A percentile compares a stretch with the other conserved stretches of the same genome.
Conservation (phyloP, 306 rosid genomes). For the Dalbergia cochinchinensis region DNA sequence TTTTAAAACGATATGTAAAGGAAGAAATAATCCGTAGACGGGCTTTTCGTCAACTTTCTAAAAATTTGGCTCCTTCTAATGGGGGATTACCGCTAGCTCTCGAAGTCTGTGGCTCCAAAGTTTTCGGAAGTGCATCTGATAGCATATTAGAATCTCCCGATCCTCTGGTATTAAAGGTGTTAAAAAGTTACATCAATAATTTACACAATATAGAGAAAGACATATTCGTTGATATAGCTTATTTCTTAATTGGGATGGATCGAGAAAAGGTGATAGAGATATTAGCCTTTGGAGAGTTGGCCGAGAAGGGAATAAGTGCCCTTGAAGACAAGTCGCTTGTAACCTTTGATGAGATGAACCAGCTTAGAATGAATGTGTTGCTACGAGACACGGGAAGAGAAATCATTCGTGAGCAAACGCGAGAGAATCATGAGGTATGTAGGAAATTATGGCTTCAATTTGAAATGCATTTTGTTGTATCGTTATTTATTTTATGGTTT, state of each 20-base stretch:
- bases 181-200: not conserved
- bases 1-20: too few relatives aligned
- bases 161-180: not conserved
- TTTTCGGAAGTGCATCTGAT: too few relatives aligned
- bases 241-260: not conserved
- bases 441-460: too few relatives aligned
- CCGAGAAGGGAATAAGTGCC: not conserved
- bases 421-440: too few relatives aligned
- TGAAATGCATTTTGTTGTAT: too few relatives aligned
- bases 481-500: too few relatives aligned
- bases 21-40: too few relatives aligned
- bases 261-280: not conserved
- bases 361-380: constrained; percentile 10
- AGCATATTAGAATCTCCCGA: constrained; percentile 21
- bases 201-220: not conserved
- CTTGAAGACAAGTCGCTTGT: not conserved
- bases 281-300: not conserved
- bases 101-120: not conserved
- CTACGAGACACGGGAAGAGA: not conserved
- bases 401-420: not conserved
- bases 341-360: not conserved
- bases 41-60: too few relatives aligned
- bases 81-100: constrained; percentile 39
- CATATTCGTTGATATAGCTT: constrained; percentile 11
- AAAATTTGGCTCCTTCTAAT: not conserved